Percentiles rank a stretch among this genome's conserved stretches.
Conservation (phyloP, 2,329 filamentous ascomycete genomes). For the Fusarium nanum region DNA sequence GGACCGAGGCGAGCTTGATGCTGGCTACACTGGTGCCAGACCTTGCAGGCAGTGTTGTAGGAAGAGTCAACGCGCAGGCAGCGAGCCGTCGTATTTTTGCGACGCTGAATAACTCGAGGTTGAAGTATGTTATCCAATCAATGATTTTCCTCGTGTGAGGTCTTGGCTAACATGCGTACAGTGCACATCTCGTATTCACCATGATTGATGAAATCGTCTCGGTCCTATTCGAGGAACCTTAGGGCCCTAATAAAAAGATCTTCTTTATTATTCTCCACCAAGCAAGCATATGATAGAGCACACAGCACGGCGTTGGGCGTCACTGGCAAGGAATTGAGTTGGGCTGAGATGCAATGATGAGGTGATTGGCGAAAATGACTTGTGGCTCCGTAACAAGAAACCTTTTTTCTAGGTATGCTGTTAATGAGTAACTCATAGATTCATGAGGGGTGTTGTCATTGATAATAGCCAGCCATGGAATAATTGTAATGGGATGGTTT, state of each 20-base stretch:
- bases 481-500: constrained; percentile 33
- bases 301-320: constrained; percentile 43
- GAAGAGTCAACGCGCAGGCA: constrained; percentile 88
- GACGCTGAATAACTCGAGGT: constrained; percentile 86
- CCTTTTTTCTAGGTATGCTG: not conserved
- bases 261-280: constrained; percentile 18
- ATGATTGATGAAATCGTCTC: constrained; percentile 77
- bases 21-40: constrained; percentile 91
- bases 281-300: constrained; percentile 30
- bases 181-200: constrained; percentile 76
- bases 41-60: constrained; percentile 91
- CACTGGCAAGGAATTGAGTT: constrained; percentile 32
- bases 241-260: constrained; percentile 11
- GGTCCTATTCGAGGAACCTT: constrained; percentile 67
- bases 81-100: constrained; percentile 91
- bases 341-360: constrained; percentile 22
- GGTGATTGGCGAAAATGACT: constrained; percentile 26
- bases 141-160: not conserved
- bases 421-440: constrained; percentile 11
- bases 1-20: constrained; percentile 89
- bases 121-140: constrained; percentile 75
- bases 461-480: constrained; percentile 9
- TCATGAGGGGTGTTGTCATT: not conserved
- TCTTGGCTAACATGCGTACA: constrained; percentile 48
- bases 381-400: constrained; percentile 13